Conservation (phyloP, 345 rosid species). For the Eucalyptus sideroxylon region DNA sequence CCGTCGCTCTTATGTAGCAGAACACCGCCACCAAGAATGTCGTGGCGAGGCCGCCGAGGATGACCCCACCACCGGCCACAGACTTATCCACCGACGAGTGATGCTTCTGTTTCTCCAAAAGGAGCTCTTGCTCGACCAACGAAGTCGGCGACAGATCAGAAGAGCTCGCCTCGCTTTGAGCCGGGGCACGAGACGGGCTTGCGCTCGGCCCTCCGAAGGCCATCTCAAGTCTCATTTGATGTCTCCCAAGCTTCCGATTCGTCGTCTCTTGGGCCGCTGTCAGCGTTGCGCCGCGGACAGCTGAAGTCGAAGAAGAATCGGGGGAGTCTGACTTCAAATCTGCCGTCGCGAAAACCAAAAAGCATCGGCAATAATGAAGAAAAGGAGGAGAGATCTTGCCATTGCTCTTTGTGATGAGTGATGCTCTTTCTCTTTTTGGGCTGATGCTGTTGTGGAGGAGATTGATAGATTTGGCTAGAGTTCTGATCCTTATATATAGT, state of each 20-base stretch:
- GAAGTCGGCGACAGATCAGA: background rate
- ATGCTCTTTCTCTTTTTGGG: background rate
- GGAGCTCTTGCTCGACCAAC: background rate
- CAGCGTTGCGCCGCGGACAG: background rate
- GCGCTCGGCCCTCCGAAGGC: background rate
- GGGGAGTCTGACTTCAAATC: background rate
- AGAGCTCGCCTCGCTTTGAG: background rate
- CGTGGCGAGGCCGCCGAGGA: conserved; percentile 66
- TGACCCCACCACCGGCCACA: conserved; percentile 74
- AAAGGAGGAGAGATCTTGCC: conserved; percentile 6
- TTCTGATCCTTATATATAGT: background rate
- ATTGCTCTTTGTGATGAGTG: background rate
- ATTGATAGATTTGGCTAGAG: background rate
- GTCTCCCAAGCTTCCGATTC: conserved; percentile 38
- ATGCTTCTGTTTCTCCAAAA: conserved; percentile 7
- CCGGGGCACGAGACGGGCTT: conserved; percentile 8
- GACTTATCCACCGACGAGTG: conserved; percentile 49
- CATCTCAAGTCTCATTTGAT: background rate
- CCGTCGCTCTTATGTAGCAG: conserved; percentile 63
- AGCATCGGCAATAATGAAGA: conserved; percentile 8
- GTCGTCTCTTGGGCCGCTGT: background rate
- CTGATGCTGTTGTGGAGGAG: background rate
- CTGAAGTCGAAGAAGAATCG: conserved; percentile 4
- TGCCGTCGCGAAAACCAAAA: conserved; percentile 13
- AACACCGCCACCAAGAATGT: conserved; percentile 55